Evolutionary conservation across 2,329 filamentous ascomycete genomes (phyloP).

Genomic region (Colletotrichum sp.): DNA sequence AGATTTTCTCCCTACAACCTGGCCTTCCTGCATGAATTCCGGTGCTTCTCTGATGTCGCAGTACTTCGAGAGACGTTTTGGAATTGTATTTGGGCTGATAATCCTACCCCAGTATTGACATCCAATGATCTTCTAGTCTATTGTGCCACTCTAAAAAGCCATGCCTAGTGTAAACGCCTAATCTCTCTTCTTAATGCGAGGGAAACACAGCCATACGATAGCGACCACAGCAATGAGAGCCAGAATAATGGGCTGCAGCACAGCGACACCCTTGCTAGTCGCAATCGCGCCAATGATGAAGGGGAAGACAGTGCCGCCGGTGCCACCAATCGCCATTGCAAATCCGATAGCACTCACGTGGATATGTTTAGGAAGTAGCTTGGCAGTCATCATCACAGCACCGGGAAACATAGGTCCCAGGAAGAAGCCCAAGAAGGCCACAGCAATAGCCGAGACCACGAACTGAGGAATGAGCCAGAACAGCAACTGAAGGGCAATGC

Average conservation of each 20-base stretch:
- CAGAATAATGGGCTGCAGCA: slow-evolving; percentile 55
- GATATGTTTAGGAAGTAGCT: slow-evolving; percentile 70
- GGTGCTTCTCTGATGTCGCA: neutral
- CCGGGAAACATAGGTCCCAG: slow-evolving; percentile 77
- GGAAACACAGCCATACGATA: slow-evolving; percentile 40
- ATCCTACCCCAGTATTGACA: neutral
- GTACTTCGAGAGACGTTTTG: accelerated
- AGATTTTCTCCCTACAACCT: neutral
- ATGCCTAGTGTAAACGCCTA: neutral
- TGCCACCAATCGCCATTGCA: slow-evolving; percentile 73
- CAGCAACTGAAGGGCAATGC: slow-evolving; percentile 67
- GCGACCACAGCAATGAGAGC: slow-evolving; percentile 42
- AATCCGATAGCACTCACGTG: slow-evolving; percentile 79
- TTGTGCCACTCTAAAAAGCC: neutral
- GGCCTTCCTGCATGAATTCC: accelerated
- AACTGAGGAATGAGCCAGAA: slow-evolving; percentile 66
- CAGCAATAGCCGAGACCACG: slow-evolving; percentile 60
- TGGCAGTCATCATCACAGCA: slow-evolving; percentile 72
- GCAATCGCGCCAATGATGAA: slow-evolving; percentile 69
- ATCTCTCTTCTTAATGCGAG: slow-evolving; percentile 36
- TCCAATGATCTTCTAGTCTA: neutral
- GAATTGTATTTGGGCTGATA: neutral
- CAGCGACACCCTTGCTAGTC: slow-evolving; percentile 48
- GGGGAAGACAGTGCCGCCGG: slow-evolving; percentile 67
- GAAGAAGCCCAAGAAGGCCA: slow-evolving; percentile 75